A percentile compares a stretch with the other conserved stretches of the same genome.
Evolutionary conservation across 768 basidiomycete genomes (phyloP).

Genomic region (Kwoniella sp.): DNA sequence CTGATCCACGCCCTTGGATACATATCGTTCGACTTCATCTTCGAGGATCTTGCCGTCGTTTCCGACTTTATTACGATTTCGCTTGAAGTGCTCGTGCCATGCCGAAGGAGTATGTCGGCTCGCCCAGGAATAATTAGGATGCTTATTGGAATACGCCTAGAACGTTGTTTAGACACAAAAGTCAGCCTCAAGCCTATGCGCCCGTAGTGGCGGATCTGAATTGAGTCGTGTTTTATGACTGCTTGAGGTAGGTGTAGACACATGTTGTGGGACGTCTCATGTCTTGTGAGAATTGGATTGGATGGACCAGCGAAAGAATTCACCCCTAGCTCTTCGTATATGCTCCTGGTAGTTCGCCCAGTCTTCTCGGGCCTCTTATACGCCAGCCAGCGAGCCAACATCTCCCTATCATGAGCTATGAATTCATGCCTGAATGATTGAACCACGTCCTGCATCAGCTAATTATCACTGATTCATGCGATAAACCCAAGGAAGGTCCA

Average conservation of each 20-base stretch:
- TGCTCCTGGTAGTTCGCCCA: conserved; percentile 19
- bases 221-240: too few species aligned
- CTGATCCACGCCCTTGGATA: conserved; percentile 8
- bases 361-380: conserved; percentile 9
- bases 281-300: too few species aligned
- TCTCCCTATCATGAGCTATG: conserved; percentile 22
- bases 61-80: conserved; percentile 6
- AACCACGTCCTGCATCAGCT: too few species aligned
- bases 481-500: too few species aligned
- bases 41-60: conserved; percentile 20
- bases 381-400: conserved; percentile 25
- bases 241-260: too few species aligned
- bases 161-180: not conserved
- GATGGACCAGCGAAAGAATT: too few species aligned
- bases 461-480: too few species aligned
- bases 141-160: not conserved
- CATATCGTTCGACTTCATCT: conserved; percentile 21
- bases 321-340: conserved; percentile 21
- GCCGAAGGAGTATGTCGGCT: conserved; percentile 20
- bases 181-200: too few species aligned
- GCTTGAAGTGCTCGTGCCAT: conserved; percentile 30
- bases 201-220: too few species aligned
- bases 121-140: conserved; percentile 7
- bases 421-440: conserved; percentile 4
- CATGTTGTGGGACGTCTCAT: too few species aligned